phyloP scores from a whole-genome alignment of 2,329 filamentous ascomycete genomes.

The Trichoderma semiorbis region DNA sequence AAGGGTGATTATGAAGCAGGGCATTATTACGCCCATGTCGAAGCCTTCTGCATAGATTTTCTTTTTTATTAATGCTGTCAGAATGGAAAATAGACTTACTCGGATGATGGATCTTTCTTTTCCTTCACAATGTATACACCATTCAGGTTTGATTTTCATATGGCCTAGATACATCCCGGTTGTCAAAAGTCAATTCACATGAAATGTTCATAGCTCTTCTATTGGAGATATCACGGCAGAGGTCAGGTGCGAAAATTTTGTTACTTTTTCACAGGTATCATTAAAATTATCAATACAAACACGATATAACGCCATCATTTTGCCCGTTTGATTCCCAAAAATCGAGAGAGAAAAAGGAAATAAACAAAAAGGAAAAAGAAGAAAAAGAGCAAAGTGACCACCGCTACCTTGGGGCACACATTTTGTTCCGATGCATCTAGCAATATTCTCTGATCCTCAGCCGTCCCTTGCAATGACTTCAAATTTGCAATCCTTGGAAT shows the following conservation, averaged over 20 bases:
- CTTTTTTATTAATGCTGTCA: neutral
- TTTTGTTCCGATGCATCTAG: neutral
- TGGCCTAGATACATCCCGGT: neutral
- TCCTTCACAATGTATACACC: neutral
- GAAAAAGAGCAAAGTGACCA: neutral
- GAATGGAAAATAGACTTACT: neutral
- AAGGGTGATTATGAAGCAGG: conserved; percentile 84
- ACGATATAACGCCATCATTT: neutral
- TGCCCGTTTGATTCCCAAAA: neutral
- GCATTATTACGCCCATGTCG: conserved; percentile 81
- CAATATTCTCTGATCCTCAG: neutral
- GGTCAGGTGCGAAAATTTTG: neutral
- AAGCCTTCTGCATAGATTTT: conserved; percentile 56
- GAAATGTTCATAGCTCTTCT: neutral
- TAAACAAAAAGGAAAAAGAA: neutral
- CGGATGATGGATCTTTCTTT: neutral
- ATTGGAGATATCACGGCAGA: neutral
- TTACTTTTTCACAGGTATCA: neutral
- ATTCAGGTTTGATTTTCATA: neutral
- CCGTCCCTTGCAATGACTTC: neutral
- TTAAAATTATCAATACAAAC: neutral
- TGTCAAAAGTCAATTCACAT: neutral
- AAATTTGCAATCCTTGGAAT: neutral
- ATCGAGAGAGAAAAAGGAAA: neutral
- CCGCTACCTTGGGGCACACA: neutral